Percentiles rank a stretch among this genome's conserved stretches.
These are phyloP conservation scores for Diutina siamensis DNA, from an alignment of 1,139 yeast genomes.

Conservation along the genomic window DNA sequence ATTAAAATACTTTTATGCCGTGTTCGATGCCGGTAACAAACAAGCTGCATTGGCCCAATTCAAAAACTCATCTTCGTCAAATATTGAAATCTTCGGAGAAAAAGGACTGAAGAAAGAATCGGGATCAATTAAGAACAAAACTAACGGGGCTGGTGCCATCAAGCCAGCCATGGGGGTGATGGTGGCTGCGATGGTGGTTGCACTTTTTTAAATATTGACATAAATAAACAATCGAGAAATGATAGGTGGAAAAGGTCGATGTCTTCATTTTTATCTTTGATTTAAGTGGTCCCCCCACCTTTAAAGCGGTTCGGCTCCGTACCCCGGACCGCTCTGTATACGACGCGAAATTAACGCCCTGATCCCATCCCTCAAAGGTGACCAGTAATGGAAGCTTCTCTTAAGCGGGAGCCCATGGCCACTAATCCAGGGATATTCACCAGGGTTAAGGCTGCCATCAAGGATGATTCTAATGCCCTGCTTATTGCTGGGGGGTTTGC, in stretches of 20 bases:
- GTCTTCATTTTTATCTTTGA: too few relatives aligned
- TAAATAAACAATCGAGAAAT: too few relatives aligned
- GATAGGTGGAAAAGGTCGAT: too few relatives aligned
- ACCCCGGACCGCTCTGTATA: too few relatives aligned
- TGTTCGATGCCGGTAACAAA: not conserved
- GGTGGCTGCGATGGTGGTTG: not conserved
- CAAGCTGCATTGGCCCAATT: not conserved
- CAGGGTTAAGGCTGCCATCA: slow-evolving; percentile 20
- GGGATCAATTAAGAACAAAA: not conserved
- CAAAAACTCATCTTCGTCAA: not conserved
- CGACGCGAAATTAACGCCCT: too few relatives aligned
- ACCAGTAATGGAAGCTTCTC: slow-evolving; percentile 1
- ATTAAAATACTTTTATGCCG: not conserved
- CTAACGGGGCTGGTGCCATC: not conserved
- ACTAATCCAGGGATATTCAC: not conserved
- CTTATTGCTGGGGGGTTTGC: slow-evolving; percentile 56
- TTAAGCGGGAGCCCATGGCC: not conserved
- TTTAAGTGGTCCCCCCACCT: too few relatives aligned
- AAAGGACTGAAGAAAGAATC: not conserved
- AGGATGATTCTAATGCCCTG: slow-evolving; percentile 46
- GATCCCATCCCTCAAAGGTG: too few relatives aligned
- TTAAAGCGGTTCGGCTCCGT: too few relatives aligned
- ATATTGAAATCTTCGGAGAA: slow-evolving; percentile 1
- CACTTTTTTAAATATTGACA: too few relatives aligned
- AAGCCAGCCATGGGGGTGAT: not conserved